Evolutionary conservation across 1,139 yeast genomes (phyloP), one percentile per base, ranked within the genome.

Genomic region (Debaryomyces singareniensis): DNA sequence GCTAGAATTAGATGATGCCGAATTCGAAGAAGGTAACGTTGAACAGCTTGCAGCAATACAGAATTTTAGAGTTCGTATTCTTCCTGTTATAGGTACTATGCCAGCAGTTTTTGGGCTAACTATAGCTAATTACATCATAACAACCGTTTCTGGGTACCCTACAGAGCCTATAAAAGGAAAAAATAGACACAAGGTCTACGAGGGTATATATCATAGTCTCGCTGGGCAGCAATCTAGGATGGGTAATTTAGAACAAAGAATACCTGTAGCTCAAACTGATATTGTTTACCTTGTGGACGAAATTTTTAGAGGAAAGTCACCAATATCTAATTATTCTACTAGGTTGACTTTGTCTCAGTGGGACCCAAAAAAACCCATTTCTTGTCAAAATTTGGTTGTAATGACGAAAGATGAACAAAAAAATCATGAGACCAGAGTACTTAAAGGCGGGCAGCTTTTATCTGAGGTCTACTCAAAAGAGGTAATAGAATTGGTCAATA

Each of bases 31-130:
- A 52, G 97, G 97, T 24, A 67, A 78, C 34, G 95, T 89, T 20
- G 94, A 78, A 39, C 94, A 91, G 53, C 66, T 91, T 30, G 78
- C 95, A 33, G 94, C 96, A 1, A 58, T 91, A 38, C 79, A 75
- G 45, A 89, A 87, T 59, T 91, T 91, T 63, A 71, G 98, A 41
- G 96, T 89, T 4, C 71, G 98, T 43, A 89, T 91, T 31, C 66
- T 91, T 36, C 98, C 98, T 0, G 98, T 91, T 0, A 61, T 91
- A 39, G 97, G 98, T 2, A 86, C 98, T 0, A 76, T 91, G 79
- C 98, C 98, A 1, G 96, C 93, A 5, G 82, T 89, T 60, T 91
- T 91, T 61, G 98, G 98, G 1, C 68, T 91, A 29, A 76, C 95
- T 0, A 71, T 91, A 35, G 94, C 96, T 3, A 81, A 96, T 0